Conservation (phyloP, 2,329 filamentous ascomycete genomes). For the Trichoderma koningiopsis region DNA sequence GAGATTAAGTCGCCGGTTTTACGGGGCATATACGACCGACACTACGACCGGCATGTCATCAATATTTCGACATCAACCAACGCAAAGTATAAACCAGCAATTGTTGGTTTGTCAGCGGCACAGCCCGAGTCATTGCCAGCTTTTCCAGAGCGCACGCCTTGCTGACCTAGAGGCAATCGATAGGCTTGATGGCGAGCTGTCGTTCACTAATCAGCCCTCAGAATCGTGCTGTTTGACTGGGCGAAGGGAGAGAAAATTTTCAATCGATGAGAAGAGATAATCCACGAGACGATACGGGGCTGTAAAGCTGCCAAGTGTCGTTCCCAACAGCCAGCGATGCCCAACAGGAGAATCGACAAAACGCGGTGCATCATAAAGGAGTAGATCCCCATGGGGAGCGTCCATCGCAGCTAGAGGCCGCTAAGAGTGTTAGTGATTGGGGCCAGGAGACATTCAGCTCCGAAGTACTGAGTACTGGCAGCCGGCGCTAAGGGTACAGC, state of each 20-base stretch:
- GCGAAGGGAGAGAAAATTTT: not conserved
- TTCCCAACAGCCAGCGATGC: not conserved
- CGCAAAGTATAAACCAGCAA: not conserved
- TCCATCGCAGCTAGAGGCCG: not conserved
- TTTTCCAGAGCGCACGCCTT: not conserved
- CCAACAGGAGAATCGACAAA: not conserved
- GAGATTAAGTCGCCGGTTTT: not conserved
- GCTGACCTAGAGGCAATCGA: not conserved
- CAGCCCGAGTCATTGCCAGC: not conserved
- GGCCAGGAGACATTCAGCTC: not conserved
- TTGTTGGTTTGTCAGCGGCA: not conserved
- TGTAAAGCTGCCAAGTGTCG: not conserved
- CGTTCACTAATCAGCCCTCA: not conserved
- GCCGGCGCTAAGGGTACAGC: not conserved
- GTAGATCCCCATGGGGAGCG: not conserved
- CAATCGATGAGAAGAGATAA: not conserved
- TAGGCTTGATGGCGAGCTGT: not conserved
- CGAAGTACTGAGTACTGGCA: slow-evolving; percentile 4
- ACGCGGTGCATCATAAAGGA: not conserved
- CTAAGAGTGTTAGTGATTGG: not conserved
- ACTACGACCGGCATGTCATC: not conserved
- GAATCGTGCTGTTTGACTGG: not conserved
- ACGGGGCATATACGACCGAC: not conserved
- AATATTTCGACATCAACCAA: not conserved
- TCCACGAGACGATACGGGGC: not conserved